Percentiles rank a stretch among this genome's conserved stretches.
Evolutionary conservation across 1,139 yeast genomes (phyloP).

Genomic region (Scheffersomyces quercinus): DNA sequence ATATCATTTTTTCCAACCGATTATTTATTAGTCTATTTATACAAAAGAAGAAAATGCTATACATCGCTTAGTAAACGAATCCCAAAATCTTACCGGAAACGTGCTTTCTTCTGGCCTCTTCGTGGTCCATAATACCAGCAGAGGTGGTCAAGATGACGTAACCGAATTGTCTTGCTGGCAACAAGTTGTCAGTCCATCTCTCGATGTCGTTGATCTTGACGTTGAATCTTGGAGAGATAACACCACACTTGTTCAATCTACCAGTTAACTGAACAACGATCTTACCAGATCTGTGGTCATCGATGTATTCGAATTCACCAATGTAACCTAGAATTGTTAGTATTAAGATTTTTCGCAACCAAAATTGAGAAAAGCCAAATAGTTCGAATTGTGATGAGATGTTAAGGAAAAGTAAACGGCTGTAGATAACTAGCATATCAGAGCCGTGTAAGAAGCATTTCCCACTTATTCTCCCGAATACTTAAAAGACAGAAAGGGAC

Average conservation of each 20-base stretch:
- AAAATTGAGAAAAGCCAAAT: constrained; percentile 8
- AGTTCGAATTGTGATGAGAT: constrained; percentile 22
- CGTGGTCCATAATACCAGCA: constrained; percentile 99
- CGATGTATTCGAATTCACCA: constrained; percentile 98
- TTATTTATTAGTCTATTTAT: constrained; percentile 7
- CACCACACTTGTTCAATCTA: constrained; percentile 98
- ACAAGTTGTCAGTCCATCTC: constrained; percentile 96
- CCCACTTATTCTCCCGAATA: constrained; percentile 84
- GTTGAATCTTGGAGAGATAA: constrained; percentile 96
- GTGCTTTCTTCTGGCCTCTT: constrained; percentile 99
- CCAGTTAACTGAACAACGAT: constrained; percentile 96
- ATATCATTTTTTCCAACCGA: neutral
- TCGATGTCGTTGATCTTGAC: constrained; percentile 91
- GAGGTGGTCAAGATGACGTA: constrained; percentile 96
- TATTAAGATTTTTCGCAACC: constrained; percentile 8
- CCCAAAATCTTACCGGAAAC: constrained; percentile 98
- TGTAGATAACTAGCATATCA: constrained; percentile 31
- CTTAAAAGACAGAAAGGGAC: constrained; percentile 98
- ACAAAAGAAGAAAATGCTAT: constrained; percentile 4
- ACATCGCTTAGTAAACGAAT: constrained; percentile 63
- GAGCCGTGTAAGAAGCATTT: constrained; percentile 79
- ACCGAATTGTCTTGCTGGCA: constrained; percentile 99
- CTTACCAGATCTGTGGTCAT: constrained; percentile 99
- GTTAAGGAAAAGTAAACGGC: constrained; percentile 81
- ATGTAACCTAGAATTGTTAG: constrained; percentile 66